Evolutionary conservation across 106 monocot species (phyloP).

Genomic region (Apostasia ramifera): DNA sequence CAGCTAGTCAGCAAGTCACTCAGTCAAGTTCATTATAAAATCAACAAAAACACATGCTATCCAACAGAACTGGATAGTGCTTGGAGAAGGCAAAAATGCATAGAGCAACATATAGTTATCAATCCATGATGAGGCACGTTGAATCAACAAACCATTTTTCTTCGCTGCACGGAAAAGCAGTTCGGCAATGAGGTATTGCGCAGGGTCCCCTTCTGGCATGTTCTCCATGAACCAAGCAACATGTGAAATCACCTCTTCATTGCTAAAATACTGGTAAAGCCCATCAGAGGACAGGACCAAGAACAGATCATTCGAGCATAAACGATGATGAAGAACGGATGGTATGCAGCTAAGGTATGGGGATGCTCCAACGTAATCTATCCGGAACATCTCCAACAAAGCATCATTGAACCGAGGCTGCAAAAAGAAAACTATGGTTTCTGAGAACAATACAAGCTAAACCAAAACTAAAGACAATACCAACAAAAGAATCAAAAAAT

Average conservation of each 20-base stretch:
- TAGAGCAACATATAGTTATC: background rate
- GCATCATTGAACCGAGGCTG: conserved; percentile 87
- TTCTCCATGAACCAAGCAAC: conserved; percentile 94
- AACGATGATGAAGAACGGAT: conserved; percentile 68
- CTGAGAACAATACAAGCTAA: background rate
- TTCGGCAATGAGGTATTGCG: conserved; percentile 89
- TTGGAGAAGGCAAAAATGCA: too few relatives aligned
- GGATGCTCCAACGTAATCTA: conserved; percentile 68
- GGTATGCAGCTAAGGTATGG: conserved; percentile 88
- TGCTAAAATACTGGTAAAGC: conserved; percentile 95
- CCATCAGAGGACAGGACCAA: conserved; percentile 90
- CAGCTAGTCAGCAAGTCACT: background rate
- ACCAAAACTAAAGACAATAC: background rate
- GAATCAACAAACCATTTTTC: conserved; percentile 53
- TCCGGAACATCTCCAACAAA: conserved; percentile 85
- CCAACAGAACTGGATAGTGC: background rate
- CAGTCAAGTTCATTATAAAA: too few relatives aligned
- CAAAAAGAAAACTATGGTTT: background rate
- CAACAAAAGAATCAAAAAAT: background rate
- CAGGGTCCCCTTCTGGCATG: conserved; percentile 87
- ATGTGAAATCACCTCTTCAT: conserved; percentile 91
- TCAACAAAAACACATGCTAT: background rate
- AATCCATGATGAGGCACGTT: background rate
- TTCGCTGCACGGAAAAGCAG: conserved; percentile 86
- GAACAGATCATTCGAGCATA: conserved; percentile 67